A percentile compares a stretch with the other conserved stretches of the same genome.
Evolutionary conservation across 176 grass and related monocot species (phyloP).

Genomic region (Triticum monococcum): DNA sequence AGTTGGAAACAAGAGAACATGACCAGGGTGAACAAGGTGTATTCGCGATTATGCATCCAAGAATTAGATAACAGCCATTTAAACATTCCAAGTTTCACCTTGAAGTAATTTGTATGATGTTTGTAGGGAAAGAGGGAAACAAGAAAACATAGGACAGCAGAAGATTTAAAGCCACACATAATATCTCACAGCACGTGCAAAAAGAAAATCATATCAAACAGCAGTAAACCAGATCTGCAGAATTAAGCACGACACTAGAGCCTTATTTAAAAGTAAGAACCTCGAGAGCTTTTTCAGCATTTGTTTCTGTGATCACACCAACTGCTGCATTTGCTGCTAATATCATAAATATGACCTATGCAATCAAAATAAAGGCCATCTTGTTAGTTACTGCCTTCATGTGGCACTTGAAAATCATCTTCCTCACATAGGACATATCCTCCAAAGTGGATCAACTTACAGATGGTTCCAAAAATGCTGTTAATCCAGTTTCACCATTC

Average conservation of each 20-base stretch:
- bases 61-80: not conserved
- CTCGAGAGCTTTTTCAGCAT: conserved; percentile 98
- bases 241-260: not conserved
- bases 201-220: conserved; percentile 18
- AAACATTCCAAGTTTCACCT: not conserved
- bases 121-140: conserved; percentile 2
- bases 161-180: conserved; percentile 30
- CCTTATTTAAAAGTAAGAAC: conserved; percentile 42
- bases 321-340: conserved; percentile 93
- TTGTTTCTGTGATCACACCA: conserved; percentile 98
- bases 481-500: conserved; percentile 88
- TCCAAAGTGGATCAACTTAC: conserved; percentile 51
- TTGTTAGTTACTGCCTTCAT: conserved; percentile 13
- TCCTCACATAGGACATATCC: conserved; percentile 16
- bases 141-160: not conserved
- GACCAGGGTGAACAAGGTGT: not conserved
- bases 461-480: conserved; percentile 95
- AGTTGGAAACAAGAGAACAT: not conserved
- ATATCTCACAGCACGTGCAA: conserved; percentile 10
- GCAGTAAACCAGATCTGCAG: not conserved
- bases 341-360: conserved; percentile 97
- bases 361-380: not conserved
- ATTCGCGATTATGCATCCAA: not conserved
- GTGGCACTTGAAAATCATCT: conserved; percentile 14
- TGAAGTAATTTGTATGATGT: not conserved